Percentiles rank a stretch among this genome's conserved stretches.
Conservation (phyloP, 345 rosid species). For the Lepidium aucheri region DNA sequence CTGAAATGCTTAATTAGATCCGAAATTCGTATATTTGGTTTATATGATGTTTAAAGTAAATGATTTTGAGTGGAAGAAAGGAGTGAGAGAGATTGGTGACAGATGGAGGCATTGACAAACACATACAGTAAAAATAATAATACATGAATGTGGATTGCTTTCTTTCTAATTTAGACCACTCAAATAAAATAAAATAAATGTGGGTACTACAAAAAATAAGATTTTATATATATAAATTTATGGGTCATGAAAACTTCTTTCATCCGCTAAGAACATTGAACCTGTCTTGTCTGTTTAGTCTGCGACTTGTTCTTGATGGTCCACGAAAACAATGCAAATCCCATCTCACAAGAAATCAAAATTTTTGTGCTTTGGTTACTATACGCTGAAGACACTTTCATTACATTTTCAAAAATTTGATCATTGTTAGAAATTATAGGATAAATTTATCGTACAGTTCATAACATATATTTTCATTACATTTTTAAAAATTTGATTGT, state of each 20-base stretch:
- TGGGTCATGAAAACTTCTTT: constrained; percentile 16
- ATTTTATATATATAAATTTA: not conserved
- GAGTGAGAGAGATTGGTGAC: constrained; percentile 2
- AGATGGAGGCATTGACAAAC: not conserved
- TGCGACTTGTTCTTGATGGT: not conserved
- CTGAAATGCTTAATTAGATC: too few relatives aligned
- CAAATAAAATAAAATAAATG: not conserved
- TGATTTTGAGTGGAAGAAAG: not conserved
- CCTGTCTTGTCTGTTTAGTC: constrained; percentile 17
- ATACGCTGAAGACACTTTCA: too few relatives aligned
- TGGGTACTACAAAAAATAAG: not conserved
- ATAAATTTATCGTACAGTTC: too few relatives aligned
- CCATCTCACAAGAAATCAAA: not conserved
- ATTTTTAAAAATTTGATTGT: too few relatives aligned
- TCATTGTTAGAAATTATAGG: too few relatives aligned
- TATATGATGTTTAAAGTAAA: not conserved
- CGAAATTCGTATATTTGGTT: not conserved
- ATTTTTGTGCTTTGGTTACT: not conserved
- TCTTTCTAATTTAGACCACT: constrained; percentile 10
- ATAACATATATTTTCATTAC: too few relatives aligned
- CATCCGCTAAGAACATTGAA: constrained; percentile 20
- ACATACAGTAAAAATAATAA: not conserved
- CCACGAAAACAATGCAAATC: not conserved
- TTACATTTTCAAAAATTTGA: too few relatives aligned
- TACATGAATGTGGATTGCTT: constrained; percentile 3